Percentiles rank a stretch among this genome's conserved stretches.
Conservation (phyloP, 306 rosid genomes). For the Adenanthera pavonina region DNA sequence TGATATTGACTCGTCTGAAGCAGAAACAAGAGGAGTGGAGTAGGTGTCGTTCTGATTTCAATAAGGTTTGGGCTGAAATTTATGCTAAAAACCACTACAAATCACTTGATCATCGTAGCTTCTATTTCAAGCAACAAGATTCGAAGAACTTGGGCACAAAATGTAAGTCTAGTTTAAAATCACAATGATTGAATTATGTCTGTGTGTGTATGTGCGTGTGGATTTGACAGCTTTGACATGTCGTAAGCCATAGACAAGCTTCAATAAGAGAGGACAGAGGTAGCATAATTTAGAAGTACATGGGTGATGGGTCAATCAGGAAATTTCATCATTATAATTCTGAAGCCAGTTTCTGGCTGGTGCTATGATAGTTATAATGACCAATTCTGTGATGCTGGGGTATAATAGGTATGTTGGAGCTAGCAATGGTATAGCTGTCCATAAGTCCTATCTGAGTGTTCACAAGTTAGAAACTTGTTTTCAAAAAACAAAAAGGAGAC, state of each 20-base stretch:
- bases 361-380: background rate
- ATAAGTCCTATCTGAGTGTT: background rate
- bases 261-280: background rate
- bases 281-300: slow-evolving; percentile 7
- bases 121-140: slow-evolving; percentile 99
- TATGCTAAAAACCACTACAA: slow-evolving; percentile 95
- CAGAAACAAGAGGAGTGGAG: slow-evolving; percentile 99
- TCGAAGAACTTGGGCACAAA: slow-evolving; percentile 92
- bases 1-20: slow-evolving; percentile 87
- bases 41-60: slow-evolving; percentile 87
- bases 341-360: slow-evolving; percentile 10
- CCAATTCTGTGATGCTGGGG: slow-evolving; percentile 4
- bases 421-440: slow-evolving; percentile 1
- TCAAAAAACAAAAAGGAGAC: background rate
- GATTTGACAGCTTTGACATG: slow-evolving; percentile 30
- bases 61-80: slow-evolving; percentile 98
- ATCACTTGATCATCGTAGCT: slow-evolving; percentile 98
- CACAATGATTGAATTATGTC: slow-evolving; percentile 1
- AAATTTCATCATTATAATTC: background rate
- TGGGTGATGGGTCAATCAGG: slow-evolving; percentile 1
- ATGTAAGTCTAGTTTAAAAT: slow-evolving; percentile 64
- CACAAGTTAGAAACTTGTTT: background rate
- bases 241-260: slow-evolving; percentile 23
- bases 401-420: slow-evolving; percentile 7
- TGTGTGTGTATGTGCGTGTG: slow-evolving; percentile 1